Evolutionary conservation across 495 filamentous ascomycete genomes (phyloP), one percentile per base, ranked within the genome.

Genomic region (Neurospora sp.): DNA sequence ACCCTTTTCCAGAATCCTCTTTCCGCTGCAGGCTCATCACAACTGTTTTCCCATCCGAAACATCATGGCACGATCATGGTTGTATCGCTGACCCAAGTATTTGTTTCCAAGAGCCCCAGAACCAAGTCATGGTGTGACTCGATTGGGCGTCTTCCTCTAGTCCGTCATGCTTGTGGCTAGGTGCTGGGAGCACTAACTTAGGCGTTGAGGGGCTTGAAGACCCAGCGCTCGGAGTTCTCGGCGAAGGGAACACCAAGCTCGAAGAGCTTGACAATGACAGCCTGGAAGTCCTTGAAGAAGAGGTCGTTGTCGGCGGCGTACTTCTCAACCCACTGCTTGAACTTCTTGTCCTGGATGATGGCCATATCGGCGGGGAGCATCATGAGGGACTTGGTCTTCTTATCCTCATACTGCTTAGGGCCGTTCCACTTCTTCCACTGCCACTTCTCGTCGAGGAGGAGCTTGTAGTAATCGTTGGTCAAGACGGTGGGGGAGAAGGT

Each of bases 321-420:
- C 79, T 90, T 90, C 83, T 97, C 89, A 61, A 96, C 94, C 79
- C 92, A 91, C 79, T 87, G 83, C 85, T 87, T 89, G 89, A 98
- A 97, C 69, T 83, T 85, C 87, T 95, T 93, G 84, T 99, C 96
- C 84, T 94, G 90, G 81, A 96, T 81, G 69, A 99, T 83, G 41
- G 89, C 93, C 83, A 96, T 89, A 79, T 99, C 96, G 72, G 93
- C 90, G 72, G 96, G 96, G 78, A 99, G 84, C 96, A 99, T 99
- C 96, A 99, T 99, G 76, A 99, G 84, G 68, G 87, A 87, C 87
- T 94, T 92, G 76, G 90, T 94, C 78, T 83, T 86, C 82, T 90
- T 90, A 84, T 99, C 96, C 82, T 94, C 88, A 81, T 88, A 94
- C 87, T 97, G 87, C 78, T 86, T 86, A 42, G 94, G 94, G 22